A percentile compares a stretch with the other conserved stretches of the same genome.
phyloP scores from a whole-genome alignment of 176 grass and related monocot genomes.

The Phragmites australis region DNA sequence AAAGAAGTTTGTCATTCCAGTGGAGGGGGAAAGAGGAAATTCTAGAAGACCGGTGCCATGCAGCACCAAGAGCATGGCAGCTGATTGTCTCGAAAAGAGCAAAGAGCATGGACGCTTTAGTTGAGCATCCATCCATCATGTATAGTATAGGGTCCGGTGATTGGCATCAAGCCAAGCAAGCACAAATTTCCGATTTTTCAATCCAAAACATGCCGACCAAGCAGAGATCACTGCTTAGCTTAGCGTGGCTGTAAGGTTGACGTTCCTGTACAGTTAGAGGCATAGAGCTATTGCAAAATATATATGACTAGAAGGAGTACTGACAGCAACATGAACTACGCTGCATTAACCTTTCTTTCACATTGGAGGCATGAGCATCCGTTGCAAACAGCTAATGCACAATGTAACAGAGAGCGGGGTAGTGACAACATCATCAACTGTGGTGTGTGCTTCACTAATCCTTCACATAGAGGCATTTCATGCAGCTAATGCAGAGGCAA shows the following conservation, averaged over 20 bases:
- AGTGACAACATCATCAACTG: not conserved
- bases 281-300: not conserved
- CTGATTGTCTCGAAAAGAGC: too few species aligned
- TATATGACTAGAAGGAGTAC: not conserved
- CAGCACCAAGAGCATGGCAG: not conserved
- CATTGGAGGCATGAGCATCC: not conserved
- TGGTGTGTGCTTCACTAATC: not conserved
- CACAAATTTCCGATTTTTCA: not conserved
- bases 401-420: not conserved
- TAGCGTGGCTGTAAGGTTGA: not conserved
- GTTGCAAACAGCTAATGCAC: not conserved
- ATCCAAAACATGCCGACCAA: too few species aligned
- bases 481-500: not conserved
- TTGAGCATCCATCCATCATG: not conserved
- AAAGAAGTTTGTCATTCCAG: not conserved
- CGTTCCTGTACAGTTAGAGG: not conserved
- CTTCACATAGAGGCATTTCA: not conserved
- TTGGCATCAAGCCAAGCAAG: not conserved
- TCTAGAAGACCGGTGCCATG: not conserved
- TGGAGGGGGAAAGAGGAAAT: not conserved
- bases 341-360: not conserved
- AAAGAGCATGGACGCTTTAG: not conserved
- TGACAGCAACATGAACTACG: not conserved
- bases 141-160: not conserved
- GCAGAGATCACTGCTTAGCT: too few species aligned